A percentile compares a stretch with the other conserved stretches of the same genome.
These are phyloP conservation scores for Sporothrix sp. DNA, from an alignment of 2,329 filamentous ascomycete genomes.

Conservation along the genomic window DNA sequence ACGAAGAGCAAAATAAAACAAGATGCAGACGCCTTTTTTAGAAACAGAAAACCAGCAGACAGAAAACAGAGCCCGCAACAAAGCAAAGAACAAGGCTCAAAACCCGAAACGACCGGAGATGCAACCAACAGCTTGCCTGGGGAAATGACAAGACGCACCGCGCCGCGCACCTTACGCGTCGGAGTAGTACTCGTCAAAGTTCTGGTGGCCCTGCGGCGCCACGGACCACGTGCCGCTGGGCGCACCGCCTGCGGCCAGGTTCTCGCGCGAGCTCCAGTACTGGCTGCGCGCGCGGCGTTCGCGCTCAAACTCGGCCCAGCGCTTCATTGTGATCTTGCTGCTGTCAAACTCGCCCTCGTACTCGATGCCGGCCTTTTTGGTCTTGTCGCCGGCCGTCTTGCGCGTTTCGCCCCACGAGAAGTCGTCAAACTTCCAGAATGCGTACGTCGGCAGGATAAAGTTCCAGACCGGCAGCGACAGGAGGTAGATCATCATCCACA, in stretches of 20 bases:
- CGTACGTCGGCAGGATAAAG: slow-evolving; percentile 85
- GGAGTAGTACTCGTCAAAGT: slow-evolving; percentile 47
- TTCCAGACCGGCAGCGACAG: slow-evolving; percentile 94
- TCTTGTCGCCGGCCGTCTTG: slow-evolving; percentile 85
- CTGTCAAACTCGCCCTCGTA: slow-evolving; percentile 95
- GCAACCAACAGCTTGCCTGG: too few species aligned
- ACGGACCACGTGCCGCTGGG: slow-evolving; percentile 30
- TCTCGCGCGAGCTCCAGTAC: slow-evolving; percentile 47
- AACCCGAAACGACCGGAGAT: not conserved
- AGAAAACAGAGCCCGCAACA: too few species aligned
- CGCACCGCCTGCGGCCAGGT: slow-evolving; percentile 31
- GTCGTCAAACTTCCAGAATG: slow-evolving; percentile 99
- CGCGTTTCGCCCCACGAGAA: slow-evolving; percentile 98
- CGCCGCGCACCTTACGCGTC: slow-evolving; percentile 32
- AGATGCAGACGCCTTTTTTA: too few species aligned
- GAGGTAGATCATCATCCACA: slow-evolving; percentile 97
- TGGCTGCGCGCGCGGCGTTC: slow-evolving; percentile 42
- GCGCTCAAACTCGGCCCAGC: slow-evolving; percentile 92
- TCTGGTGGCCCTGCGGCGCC: slow-evolving; percentile 32
- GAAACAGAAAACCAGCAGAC: too few species aligned
- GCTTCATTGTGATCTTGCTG: slow-evolving; percentile 98
- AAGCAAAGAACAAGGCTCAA: not conserved
- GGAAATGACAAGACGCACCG: too few species aligned
- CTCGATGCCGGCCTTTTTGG: slow-evolving; percentile 76
- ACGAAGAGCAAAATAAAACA: too few species aligned